phyloP scores from a whole-genome alignment of 192 early-diverging fungal species.

The Coemansia javaensis region DNA sequence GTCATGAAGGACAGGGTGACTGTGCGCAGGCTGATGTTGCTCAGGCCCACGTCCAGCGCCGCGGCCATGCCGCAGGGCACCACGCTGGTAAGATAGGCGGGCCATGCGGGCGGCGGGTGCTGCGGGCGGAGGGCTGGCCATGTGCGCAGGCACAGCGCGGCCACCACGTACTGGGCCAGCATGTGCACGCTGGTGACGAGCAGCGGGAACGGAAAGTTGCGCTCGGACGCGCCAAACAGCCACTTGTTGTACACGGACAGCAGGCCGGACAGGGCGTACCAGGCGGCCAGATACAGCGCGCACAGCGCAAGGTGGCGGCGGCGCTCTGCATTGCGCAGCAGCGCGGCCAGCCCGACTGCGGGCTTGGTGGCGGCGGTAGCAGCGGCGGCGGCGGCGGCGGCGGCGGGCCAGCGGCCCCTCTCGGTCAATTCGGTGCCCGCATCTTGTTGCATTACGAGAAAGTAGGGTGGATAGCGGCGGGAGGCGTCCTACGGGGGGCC shows the following conservation, averaged over 20 bases:
- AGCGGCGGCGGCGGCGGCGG: too few relatives aligned
- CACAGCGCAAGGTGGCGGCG: slow-evolving; percentile 33
- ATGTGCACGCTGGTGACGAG: slow-evolving; percentile 83
- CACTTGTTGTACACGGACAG: slow-evolving; percentile 92
- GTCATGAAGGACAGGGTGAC: slow-evolving; percentile 93
- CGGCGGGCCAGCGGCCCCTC: too few relatives aligned
- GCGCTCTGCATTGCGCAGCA: slow-evolving; percentile 21
- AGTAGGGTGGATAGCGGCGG: too few relatives aligned
- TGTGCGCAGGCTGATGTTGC: slow-evolving; percentile 78
- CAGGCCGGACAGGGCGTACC: slow-evolving; percentile 64
- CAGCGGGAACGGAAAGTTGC: slow-evolving; percentile 82
- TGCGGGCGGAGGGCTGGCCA: slow-evolving; percentile 62
- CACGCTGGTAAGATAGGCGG: slow-evolving; percentile 65
- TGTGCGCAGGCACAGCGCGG: slow-evolving; percentile 52
- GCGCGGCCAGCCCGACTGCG: slow-evolving; percentile 4
- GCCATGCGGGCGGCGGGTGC: slow-evolving; percentile 50
- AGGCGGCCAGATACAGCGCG: slow-evolving; percentile 48
- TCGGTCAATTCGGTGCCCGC: too few relatives aligned
- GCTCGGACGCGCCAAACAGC: slow-evolving; percentile 77
- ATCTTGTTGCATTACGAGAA: too few relatives aligned
- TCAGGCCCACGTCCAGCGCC: slow-evolving; percentile 85
- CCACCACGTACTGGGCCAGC: slow-evolving; percentile 73
- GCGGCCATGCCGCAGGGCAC: slow-evolving; percentile 86
- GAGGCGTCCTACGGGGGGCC: too few relatives aligned
- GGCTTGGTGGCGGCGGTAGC: too few relatives aligned